Evolutionary conservation across 176 grass and related monocot genomes (phyloP), one percentile per base, ranked within the genome.

Genomic region (Zoysia pacifica): DNA sequence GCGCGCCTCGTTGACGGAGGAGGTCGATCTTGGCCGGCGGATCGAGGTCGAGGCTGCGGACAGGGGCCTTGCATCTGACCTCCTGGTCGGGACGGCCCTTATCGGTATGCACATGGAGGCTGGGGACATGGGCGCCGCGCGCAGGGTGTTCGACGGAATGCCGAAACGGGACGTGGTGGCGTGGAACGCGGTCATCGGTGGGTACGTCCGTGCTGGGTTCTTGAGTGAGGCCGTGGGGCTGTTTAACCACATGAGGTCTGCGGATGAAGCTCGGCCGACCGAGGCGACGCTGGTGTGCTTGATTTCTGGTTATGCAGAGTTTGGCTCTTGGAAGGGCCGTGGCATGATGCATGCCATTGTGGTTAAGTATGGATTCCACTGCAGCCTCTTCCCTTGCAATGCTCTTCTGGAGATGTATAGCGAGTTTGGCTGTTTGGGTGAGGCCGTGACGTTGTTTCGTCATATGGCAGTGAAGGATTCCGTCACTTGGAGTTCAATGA

Each of bases 401-500:
- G 76, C 85, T 70, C 85, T 97, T 4, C 61, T 90, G 49, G 79
- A 93, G 67, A 66, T 97, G 56, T 96, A 93, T 19, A 20, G 59
- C 4, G 74, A 70, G 47, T 65, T 81, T 41, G 70, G 84, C 66
- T 86, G 69, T 69, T 86, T 95, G 76, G 16, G 9, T 6, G 67
- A 75, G 74, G 87, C 87, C 49, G 73, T 72, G 54, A 51, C 16
- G 8, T 61, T 96, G 67, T 96, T 96, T 55, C 53, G 67, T 75
- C 37, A 77, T 40, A 92, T 96, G 90, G 47, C 8, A 40, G 19
- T 12, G 20, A 94, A 86, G 79, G 93, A 96, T 92, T 73, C 87
- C 49, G 58, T 90, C 4, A 90, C 93, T 47, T 96, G 84, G 89
- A 96, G 89, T 67, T 81, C 77, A 2, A 86, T 96, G 73, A 88